These are phyloP conservation scores for Cornus suecica DNA, from an alignment of 148 eudicot genomes.

Conservation along the genomic window DNA sequence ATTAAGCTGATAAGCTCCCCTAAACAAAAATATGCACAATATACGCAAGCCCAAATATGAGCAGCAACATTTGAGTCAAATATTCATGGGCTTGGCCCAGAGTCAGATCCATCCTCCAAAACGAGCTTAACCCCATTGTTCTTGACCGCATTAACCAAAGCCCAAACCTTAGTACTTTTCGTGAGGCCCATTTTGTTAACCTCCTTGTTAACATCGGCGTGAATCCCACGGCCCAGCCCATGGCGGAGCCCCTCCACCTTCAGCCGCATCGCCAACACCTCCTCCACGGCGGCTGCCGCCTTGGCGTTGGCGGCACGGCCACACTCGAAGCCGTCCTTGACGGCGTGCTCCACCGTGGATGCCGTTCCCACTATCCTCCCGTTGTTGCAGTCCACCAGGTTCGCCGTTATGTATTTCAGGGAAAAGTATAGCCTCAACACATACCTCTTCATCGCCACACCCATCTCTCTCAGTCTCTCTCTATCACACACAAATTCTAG, in stretches of 20 bases:
- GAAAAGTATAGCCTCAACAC: slow-evolving; percentile 11
- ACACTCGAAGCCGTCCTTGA: slow-evolving; percentile 17
- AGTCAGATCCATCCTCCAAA: neutral
- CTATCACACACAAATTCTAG: too few relatives aligned
- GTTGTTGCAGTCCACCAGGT: slow-evolving; percentile 17
- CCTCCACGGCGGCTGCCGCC: slow-evolving; percentile 22
- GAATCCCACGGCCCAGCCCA: neutral
- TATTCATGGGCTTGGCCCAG: too few relatives aligned
- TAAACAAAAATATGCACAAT: too few relatives aligned
- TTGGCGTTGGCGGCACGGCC: slow-evolving; percentile 23
- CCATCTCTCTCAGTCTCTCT: too few relatives aligned
- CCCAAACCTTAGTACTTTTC: neutral
- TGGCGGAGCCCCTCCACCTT: slow-evolving; percentile 14
- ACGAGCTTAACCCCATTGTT: neutral
- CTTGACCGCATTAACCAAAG: neutral
- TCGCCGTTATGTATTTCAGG: slow-evolving; percentile 22
- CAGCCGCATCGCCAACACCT: slow-evolving; percentile 22
- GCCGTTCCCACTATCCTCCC: slow-evolving; percentile 18
- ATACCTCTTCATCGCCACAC: slow-evolving; percentile 6
- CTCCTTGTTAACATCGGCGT: neutral
- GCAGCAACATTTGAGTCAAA: too few relatives aligned
- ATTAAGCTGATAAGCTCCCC: too few relatives aligned
- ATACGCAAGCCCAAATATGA: too few relatives aligned
- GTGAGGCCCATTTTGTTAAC: neutral
- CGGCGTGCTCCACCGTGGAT: slow-evolving; percentile 15